Base-by-base conservation (phyloP, 169 alveolate genomes). In the Amoebophrya sp. region DNA sequence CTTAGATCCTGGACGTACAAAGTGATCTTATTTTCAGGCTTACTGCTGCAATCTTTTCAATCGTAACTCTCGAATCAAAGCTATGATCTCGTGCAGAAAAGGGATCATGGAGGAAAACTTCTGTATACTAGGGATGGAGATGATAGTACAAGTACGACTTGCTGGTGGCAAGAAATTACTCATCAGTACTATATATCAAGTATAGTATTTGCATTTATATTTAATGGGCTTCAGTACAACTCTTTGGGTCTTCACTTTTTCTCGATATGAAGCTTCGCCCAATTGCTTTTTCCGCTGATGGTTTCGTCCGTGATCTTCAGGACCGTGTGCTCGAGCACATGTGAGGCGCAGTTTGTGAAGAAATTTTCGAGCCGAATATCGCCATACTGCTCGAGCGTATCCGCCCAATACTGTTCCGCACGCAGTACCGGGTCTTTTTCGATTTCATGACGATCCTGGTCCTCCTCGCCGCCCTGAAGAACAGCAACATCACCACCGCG, bases 281-380 rank as follows among this genome's bases (percentile, higher is more conserved):
- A 66, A 25, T 66, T 66, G 12, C 29, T 1, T 3, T n/a, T 2
- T 2, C 83, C 83, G 10, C 35, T 12, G 32, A 66, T 66, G 39
- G 83, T 66, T n/a, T 66, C 83, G 83, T 66, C 83, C 35, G 83
- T 66, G 83, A 66, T 25, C 35, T 25, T 7, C 83, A 66, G 83
- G 32, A 66, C 83, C 35, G 83, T 66, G 83, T 66, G 83, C 35
- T 66, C 83, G 7, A 66, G 83, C 83, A 66, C 83, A 25, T 66
- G 83, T 1, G 39, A 25, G 32, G 83, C 83, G 83, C 83, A 66
- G 83, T 66, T 66, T 2, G 29, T 18, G 35, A 66, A 66, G 32
- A 66, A 66, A 25, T 66, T 66, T 25, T 66, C 83, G 35, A 66
- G 83, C 1, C 32, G 83, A 2, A 66, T 0, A 7, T 66, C 32